Base-by-base conservation (phyloP, 2,329 filamentous ascomycete genomes). In the Cadophora malorum region DNA sequence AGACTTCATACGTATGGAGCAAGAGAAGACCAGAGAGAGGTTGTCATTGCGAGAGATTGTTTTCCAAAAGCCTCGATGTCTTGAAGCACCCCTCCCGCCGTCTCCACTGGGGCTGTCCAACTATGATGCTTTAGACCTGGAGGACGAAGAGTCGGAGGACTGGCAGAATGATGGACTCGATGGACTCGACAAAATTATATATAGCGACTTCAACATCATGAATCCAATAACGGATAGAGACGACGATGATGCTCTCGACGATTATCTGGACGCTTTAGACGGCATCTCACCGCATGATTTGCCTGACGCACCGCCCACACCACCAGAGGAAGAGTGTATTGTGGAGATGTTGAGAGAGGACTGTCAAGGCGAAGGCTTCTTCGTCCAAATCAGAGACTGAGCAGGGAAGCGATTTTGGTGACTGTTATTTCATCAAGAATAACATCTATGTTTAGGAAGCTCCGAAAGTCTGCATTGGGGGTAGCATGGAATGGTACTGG, bases 201-300 rank as follows among this genome's bases (percentile, higher is more conserved):
- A 78, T 66, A 76, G 75, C 61, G 77, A 78, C 70, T 78, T 78
- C 64, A 78, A 74, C 63, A 72, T 78, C 66, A 76, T 77, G 73
- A 71, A 74, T 56, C 74, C 77, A 3, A 67, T 66, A 28, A 53
- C 33, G 23, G 50, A 25, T 6, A 68, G 63, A 8, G 74, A 74
- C 16, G 74, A 67, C 8, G 75, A 76, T 33, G 74, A 75, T 21
- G 59, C 49, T 28, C 38, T 66, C n/a, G 76, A 74, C 64, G 76
- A 73, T 16, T 78, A 76, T 59, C 71, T 78, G 2, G 77, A 78
- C 70, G 73, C 75, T 8, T 69, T 78, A 3, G 76, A 78, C 68
- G 77, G 76, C 5, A 76, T 78, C 52, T 68, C 65, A 33, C 71
- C 68, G 31, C 66, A 75, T 52, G 69, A 77, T 58, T 69, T 76